Percentiles rank a stretch among this genome's conserved stretches.
Evolutionary conservation across 306 rosid species (phyloP).

Genomic region (Ammopiptanthus mongolicus): DNA sequence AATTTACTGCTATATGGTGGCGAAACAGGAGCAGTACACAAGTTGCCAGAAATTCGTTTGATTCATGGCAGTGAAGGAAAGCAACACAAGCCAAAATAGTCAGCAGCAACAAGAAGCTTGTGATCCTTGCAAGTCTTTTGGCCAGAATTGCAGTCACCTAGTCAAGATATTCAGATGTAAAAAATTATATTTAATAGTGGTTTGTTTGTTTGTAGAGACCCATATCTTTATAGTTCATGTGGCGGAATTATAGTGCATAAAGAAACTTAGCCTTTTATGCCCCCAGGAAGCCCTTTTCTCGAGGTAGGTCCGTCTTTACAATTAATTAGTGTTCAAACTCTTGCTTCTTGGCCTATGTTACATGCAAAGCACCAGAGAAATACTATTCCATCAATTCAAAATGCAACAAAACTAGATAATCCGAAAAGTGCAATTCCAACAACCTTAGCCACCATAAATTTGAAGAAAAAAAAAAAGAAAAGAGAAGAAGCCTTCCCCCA

Average conservation of each 20-base stretch:
- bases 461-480: too few species aligned
- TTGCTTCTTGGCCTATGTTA: background rate
- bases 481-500: too few species aligned
- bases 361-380: too few species aligned
- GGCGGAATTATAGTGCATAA: too few species aligned
- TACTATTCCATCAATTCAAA: too few species aligned
- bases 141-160: too few species aligned
- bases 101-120: too few species aligned
- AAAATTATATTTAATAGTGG: background rate
- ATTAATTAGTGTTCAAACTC: background rate
- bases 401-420: too few species aligned
- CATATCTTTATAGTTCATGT: background rate
- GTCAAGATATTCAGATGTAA: slow-evolving; percentile 2
- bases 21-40: slow-evolving; percentile 7
- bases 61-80: slow-evolving; percentile 56
- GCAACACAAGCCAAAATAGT: too few species aligned
- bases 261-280: background rate
- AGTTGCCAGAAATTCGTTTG: slow-evolving; percentile 12
- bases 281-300: background rate
- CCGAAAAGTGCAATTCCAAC: too few species aligned
- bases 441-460: too few species aligned
- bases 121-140: too few species aligned
- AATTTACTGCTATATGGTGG: slow-evolving; percentile 26
- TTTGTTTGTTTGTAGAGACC: background rate
- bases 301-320: background rate